Base-by-base conservation (phyloP, 2,329 filamentous ascomycete genomes). In the Neofusicoccum cordaticola region DNA sequence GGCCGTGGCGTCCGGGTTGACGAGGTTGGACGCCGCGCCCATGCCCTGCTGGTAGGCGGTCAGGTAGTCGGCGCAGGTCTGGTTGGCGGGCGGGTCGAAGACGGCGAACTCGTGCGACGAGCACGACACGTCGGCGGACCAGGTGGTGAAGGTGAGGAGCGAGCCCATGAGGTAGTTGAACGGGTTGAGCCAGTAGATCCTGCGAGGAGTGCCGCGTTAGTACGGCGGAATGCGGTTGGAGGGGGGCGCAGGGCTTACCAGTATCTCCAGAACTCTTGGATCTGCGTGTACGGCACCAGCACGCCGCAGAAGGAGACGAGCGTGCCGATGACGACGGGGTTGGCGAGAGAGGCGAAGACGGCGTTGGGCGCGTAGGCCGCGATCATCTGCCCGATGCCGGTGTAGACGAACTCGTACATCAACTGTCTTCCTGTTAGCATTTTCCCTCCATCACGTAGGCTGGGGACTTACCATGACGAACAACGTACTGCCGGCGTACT, bases 51-150 rank as follows among this genome's bases (percentile, higher is more conserved):
- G 70, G 68, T 87, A 91, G 0, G 73, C 73, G 0, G 74, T 66
- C 1, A 90, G 77, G 68, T 90, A 91, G 2, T 84, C 74, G 0
- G 72, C 79, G 66, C 89, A 91, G 0, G 86, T 87, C 50, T 81
- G 78, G 6, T 79, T 78, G 4, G 78, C 75, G 0, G 81, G 81
- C 0, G 86, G 83, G 61, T 84, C 74, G 65, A 87, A 71, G 39
- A 75, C 69, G 0, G 78, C 77, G 47, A 80, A 72, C 56, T 80
- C 77, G 7, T 63, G 65, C 19, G 71, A 67, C 3, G 65, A 68
- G 71, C 78, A 80, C 1, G 72, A 71, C 15, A 82, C 74, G 2
- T 77, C 65, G n/a, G 75, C 75, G 58, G 81, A 72, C 52, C 79
- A 84, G 19, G 75, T 69, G 4, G 79, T 71, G 65, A 79, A 79